phyloP scores from a whole-genome alignment of 1,284 basidiomycete genomes.

The Athelia psychrophila region DNA sequence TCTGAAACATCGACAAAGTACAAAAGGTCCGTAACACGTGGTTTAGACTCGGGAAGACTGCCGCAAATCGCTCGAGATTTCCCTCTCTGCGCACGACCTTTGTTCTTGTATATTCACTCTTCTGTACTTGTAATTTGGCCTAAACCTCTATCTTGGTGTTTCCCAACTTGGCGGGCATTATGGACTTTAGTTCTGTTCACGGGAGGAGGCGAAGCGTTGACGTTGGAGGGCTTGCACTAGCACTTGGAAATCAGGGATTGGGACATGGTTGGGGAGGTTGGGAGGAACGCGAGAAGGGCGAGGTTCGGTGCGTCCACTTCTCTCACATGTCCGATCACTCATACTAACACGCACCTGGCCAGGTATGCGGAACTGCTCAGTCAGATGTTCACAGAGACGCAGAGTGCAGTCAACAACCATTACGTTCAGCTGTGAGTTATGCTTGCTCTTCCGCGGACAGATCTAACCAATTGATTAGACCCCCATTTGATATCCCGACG shows the following conservation, averaged over 20 bases:
- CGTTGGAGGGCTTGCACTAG: conserved; percentile 79
- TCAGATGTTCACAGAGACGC: conserved; percentile 80
- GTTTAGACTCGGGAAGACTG: too few species aligned
- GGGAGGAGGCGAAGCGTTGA: conserved; percentile 76
- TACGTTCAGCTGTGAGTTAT: conserved; percentile 42
- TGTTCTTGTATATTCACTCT: too few species aligned
- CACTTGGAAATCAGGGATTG: conserved; percentile 58
- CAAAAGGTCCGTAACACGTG: too few species aligned
- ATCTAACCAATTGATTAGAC: conserved; percentile 17
- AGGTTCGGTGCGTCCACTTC: conserved; percentile 49
- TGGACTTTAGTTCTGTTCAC: conserved; percentile 6
- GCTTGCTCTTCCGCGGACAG: not conserved
- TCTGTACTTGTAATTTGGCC: too few species aligned
- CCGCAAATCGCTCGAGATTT: too few species aligned
- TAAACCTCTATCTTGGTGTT: too few species aligned
- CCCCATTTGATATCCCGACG: conserved; percentile 29
- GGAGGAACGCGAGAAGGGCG: conserved; percentile 49
- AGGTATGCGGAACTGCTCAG: conserved; percentile 74
- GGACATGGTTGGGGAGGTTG: conserved; percentile 76
- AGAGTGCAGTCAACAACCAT: conserved; percentile 64
- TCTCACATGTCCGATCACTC: conserved; percentile 6
- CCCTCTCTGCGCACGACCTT: too few species aligned
- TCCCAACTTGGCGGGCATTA: too few species aligned
- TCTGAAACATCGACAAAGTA: too few species aligned
- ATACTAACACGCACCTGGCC: conserved; percentile 1